Evolutionary conservation across 495 filamentous ascomycete genomes (phyloP).

Genomic region (Daldinia childiae): DNA sequence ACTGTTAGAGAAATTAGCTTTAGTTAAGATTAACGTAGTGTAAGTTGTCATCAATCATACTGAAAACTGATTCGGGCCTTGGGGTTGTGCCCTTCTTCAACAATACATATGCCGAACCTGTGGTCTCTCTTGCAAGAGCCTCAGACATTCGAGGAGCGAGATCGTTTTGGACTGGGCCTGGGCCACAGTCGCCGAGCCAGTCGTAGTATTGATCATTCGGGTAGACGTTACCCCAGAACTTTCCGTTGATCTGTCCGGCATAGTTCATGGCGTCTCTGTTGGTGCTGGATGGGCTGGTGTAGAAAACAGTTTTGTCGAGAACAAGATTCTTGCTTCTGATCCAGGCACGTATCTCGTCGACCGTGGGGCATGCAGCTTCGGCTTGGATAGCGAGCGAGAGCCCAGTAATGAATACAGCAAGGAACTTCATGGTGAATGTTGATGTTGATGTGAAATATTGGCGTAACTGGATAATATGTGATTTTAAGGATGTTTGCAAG

Average conservation of each 20-base stretch:
- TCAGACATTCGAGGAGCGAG: background rate
- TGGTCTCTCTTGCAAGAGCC: background rate
- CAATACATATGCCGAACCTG: background rate
- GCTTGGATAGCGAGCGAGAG: background rate
- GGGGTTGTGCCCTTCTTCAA: background rate
- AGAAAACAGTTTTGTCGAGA: background rate
- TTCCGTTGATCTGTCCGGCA: background rate
- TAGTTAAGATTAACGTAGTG: background rate
- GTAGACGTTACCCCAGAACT: background rate
- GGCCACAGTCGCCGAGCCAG: background rate
- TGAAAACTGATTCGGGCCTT: background rate
- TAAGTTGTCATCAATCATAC: background rate
- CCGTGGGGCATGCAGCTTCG: background rate
- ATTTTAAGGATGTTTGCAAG: background rate
- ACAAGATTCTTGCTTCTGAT: background rate
- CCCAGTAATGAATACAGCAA: background rate
- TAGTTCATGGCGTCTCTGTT: conserved; percentile 2
- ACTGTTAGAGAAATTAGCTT: background rate
- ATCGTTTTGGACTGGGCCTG: background rate
- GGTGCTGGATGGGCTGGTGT: background rate
- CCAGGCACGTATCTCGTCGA: background rate
- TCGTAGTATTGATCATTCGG: background rate
- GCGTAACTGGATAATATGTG: background rate
- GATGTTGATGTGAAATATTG: background rate
- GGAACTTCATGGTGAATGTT: background rate